Base-by-base conservation (phyloP, 202 grass and related monocot genomes). In the Bolboschoenoplectus hybrid region DNA sequence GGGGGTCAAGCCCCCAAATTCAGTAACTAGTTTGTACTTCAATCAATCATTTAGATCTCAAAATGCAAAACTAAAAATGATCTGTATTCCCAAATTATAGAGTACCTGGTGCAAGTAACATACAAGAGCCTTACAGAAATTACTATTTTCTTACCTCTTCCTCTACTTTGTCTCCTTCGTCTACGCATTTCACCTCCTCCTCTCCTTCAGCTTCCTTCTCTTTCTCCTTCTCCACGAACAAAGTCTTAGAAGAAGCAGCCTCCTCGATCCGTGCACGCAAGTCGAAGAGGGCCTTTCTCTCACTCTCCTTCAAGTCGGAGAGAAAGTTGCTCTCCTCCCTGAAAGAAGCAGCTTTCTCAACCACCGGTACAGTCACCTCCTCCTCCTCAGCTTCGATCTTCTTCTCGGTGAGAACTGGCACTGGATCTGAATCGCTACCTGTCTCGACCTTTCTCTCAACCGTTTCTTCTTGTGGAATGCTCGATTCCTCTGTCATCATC, bases 251-350 rank as follows among this genome's bases (percentile, higher is more conserved):
- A 1, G 90, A 19, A 58, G 96, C 85, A 69, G 90, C 93, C 61
- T 92, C 93, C 88, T 99, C 97, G 46, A 99, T 60, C 68, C 83
- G 90, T 55, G 88, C 88, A 6, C 93, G 88, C 80, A 99, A 87
- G 63, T 99, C 97, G 6, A 85, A 83, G 10, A 99, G 86, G 52
- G 93, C 93, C 90, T 92, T 99, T 66, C 76, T 68, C 92, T 99
- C 92, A 6, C 74, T 76, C 0, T 96, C 97, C 90, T 92, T 99
- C 44, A 96, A 88, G 12, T 96, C 97, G 14, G 78, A 88, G 20
- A 99, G 67, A 38, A 89, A 94, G 83, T 96, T 99, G 86, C 97
- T 99, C 88, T 99, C 97, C 86, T 99, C 97, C 86, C 82, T 91
- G 65, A 94, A 96, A 6, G 97, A 99, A 11, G 61, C 49, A 68